Base-by-base conservation (phyloP, 768 basidiomycete genomes). In the Leccinum broughii region DNA sequence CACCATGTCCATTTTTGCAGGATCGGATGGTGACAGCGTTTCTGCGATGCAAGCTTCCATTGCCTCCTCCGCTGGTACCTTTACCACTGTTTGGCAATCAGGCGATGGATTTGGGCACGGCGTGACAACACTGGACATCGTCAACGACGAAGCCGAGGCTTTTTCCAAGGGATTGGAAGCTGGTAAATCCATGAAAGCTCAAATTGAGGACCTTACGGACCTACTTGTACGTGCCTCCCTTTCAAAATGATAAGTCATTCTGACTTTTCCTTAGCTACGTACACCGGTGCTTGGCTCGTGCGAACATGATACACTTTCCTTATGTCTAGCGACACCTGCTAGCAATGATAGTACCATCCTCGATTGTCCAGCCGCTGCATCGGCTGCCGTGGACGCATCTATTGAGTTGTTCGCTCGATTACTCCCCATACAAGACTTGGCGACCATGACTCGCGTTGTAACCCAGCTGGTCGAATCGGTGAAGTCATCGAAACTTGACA, bases 91-190 rank as follows among this genome's bases (percentile, higher is more conserved):
- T 13, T 98, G 96, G 96, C 85, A 89, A 58, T 83, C 85, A 57
- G 80, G 82, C 2, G 96, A 98, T 72, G 92, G 93, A 6, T 96
- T 94, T 75, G 95, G 87, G 0, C 95, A 93, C 74, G 96, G 96
- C 0, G 87, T 97, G 2, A 92, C 93, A 3, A 89, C 82, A 48
- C 76, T 87, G 22, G 83, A 86, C 51, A 72, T 85, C 22, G 70
- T 75, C 13, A 80, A 85, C 52, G 79, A 83, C 55, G 75, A 79
- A 44, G 67, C 69, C 7, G 76, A 76, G 39, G 66, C 54, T 13
- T 39, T 65, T 22, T 63, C 66, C 32, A 59, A 58, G 26, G 63
- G 64, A 50, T 34, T 54, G 39, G 66, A 65, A 34, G 53, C 46
- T 10, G 60, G 87, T 57, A 79, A 78, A 66, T 73, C 89, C 57